Base-by-base conservation (phyloP, 208 protist genomes). In the Trypanosoma scelopori region DNA sequence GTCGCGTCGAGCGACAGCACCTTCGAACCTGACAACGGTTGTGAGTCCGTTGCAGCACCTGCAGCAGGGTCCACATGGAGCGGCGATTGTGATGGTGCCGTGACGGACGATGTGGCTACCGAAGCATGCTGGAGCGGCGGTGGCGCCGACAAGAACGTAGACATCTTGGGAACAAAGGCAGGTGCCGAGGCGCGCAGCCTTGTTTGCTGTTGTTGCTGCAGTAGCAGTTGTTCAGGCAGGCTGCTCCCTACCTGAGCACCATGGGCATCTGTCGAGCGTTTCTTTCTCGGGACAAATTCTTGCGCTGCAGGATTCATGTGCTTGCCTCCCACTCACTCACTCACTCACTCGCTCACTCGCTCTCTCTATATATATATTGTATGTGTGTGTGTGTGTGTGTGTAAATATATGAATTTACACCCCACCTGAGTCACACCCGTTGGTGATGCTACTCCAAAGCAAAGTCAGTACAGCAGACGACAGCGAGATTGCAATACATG, bases 241-340 rank as follows among this genome's bases (percentile, higher is more conserved):
- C 43, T 55, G 61, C 46, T 35, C 5, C 18, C 28, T 20, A 20
- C 13, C 7, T 20, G 25, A 41, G 53, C 7, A 32, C 46, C 13
- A 1, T 20, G 25, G 51, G 53, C 7, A 32, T 55, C 55, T 13
- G 16, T 22, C 7, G 48, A 42, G 0, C 52, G 25, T 30, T 64
- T 71, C 41, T 58, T 57, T 23, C 39, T 27, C 18, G 82, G 82
- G 11, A 89, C 68, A 65, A 87, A 90, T 12, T 79, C 78, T 32
- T 79, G 64, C 13, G 84, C 84, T 58, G 77, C 65, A 49, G 84
- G 80, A 67, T 87, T 84, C 81, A 90, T 72, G 20, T 58, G 22
- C 18, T 42, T 55, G 43, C 50, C 55, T 30, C 23, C 23, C 16
- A 42, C 22, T 23, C 18, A 35, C 42, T 48, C 41, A 7, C 41